Evolutionary conservation across 768 basidiomycete species (phyloP), one percentile per base, ranked within the genome.

Genomic region (Lepiota venenata): DNA sequence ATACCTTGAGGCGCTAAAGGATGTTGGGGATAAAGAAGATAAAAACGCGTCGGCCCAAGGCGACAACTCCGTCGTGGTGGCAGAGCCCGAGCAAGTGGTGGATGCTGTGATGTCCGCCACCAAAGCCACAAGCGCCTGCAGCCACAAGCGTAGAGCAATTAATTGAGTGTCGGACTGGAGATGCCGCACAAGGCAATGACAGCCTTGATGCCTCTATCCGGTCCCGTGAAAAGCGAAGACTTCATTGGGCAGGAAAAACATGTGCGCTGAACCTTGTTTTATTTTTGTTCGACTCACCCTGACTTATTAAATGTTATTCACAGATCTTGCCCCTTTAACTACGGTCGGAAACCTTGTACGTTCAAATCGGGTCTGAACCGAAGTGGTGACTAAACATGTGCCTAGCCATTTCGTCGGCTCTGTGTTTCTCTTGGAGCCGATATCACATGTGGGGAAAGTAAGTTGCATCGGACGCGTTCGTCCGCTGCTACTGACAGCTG

Each of bases 391-490:
- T 47, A 38, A 40, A 18, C 21, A 40, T 35, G 12, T 52, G 22
- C 21, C 1, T 37, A 95, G 88, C 97, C 97, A 2, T 99, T 98
- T 76, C 84, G 97, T 15, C 81, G 95, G 10, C 71, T 98, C 6
- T 97, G 93, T 61, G 85, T 90, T 8, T 74, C 81, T 21, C 84
- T 88, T 55, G 96, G 96, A 12, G 93, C 89, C 2, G 94, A 96
- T 58, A 97, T 98, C 61, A 96, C 94, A 2, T 94, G 92, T 58
- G 93, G 93, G 21, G 96, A 98, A 70, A 98, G 88, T 90, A 62
- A 50, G 80, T 41, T 38, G 8, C 10, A 35, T 52, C 43, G 50
- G 21, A 22, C 37, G 27, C 21, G 20, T 53, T 32, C n/a, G 42
- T 25, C 60, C 40, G 12, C 47, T 18, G 44, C 48, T 35, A 36